phyloP scores from a whole-genome alignment of 1,284 basidiomycete genomes.

The Phylloporus sp. region DNA sequence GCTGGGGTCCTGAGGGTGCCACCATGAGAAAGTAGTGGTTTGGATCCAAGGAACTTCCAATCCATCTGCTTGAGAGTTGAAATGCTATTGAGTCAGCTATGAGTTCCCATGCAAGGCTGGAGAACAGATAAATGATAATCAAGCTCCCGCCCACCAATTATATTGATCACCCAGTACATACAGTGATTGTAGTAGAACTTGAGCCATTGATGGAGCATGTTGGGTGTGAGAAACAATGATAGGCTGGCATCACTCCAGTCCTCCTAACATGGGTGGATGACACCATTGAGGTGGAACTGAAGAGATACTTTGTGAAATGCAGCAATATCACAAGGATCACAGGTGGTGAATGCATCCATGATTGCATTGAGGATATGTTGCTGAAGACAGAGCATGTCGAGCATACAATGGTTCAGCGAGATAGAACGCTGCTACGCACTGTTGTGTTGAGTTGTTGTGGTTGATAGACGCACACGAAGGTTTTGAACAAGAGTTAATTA shows the following conservation, averaged over 20 bases:
- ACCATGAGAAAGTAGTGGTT: no score
- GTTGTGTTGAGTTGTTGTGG: no score
- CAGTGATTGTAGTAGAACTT: constrained; percentile 18
- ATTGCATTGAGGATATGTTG: not conserved
- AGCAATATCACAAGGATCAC: constrained; percentile 13
- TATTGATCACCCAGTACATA: constrained; percentile 1
- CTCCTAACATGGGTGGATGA: constrained; percentile 15
- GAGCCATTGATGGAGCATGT: constrained; percentile 23
- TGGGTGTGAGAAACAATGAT: constrained; percentile 19
- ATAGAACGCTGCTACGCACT: no score
- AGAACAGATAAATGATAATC: constrained; percentile 10
- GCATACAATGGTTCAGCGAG: no score
- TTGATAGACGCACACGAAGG: no score
- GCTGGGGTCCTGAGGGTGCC: no score
- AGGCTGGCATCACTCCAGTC: constrained; percentile 20
- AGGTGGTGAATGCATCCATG: not conserved
- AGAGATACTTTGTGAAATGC: constrained; percentile 14
- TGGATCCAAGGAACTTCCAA: no score
- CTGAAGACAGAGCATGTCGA: not conserved
- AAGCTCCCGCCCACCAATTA: constrained; percentile 11
- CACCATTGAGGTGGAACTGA: constrained; percentile 4
- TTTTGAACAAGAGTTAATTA: no score
- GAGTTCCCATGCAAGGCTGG: not conserved
- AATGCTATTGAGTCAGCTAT: not conserved
- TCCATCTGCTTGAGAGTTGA: constrained; percentile 4